Base-by-base conservation (phyloP, 495 filamentous ascomycete genomes). In the Penicillium salamii region DNA sequence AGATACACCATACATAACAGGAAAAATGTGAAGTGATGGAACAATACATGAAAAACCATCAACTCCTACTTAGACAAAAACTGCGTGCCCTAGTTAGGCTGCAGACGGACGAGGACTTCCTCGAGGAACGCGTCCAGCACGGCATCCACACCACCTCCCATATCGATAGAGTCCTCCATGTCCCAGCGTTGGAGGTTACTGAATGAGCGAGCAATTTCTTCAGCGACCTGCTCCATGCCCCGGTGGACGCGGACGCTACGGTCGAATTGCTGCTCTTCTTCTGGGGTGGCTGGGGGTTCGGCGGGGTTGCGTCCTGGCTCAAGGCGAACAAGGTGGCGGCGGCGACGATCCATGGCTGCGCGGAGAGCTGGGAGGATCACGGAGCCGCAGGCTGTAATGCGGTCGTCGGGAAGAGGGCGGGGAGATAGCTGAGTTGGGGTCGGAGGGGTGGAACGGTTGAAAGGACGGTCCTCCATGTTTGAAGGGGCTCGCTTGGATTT, bases 111-210 rank as follows among this genome's bases (percentile, higher is more conserved):
- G n/a, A 98, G 76, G 13, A 97, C 82, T 74, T 97, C 93, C 72
- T 98, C 93, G 24, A 98, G 73, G 52, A 96, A 82, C 2, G 88
- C 91, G 66, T 98, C 93, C 24, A 97, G 70, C 54, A 97, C 93
- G 0, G 84, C 85, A 38, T 82, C 80, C 14, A 96, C 89, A 11
- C 88, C 90, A 31, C 85, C 86, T 4, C 90, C 91, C 93, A 97
- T 96, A 0, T 89, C 87, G 2, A 98, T 89, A 5, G 89, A 86
- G 42, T 85, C 85, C 37, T 82, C 80, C 61, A 81, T 84, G 64
- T 98, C 93, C 68, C 82, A 87, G 36, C 84, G 79, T 61, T 98
- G 91, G 53, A 98, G 89, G 65, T 93, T 89, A 55, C 80, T 82
- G 62, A 95, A 91, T 13, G 91, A 75, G 39, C 84, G 77, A 3